Base-by-base conservation (phyloP, 2,329 filamentous ascomycete species). In the Pseudogymnoascus sp. region DNA sequence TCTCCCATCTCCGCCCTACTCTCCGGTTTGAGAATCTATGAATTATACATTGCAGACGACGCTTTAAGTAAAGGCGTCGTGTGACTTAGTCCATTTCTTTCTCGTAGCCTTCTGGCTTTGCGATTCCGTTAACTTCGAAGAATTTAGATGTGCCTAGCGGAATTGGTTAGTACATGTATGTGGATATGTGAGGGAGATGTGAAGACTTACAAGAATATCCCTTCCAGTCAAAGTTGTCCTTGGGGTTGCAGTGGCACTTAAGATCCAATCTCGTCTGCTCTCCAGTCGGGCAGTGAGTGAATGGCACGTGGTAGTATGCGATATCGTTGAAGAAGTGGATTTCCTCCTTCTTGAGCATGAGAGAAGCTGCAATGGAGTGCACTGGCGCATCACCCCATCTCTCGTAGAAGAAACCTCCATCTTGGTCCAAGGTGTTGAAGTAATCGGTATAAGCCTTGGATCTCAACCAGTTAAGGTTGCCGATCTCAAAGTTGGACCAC, bases 311-410 rank as follows among this genome's bases (percentile, higher is more conserved):
- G 78, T 92, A 97, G 79, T 99, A 99, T 65, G 91, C 93, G 72
- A 99, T 99, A 73, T 99, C 93, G 77, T 99, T 91, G 82, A 98
- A 99, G 81, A 99, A 99, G 77, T 99, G 95, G 67, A 99, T 87
- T 76, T 99, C 88, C 61, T 95, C 90, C 80, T 96, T 97, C 77
- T 90, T 88, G 68, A 99, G 82, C 77, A 98, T 84, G 43, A 99
- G 80, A 66, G 84, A 84, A 2, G 95, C 95, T 13, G 91, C 95
- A 70, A 99, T 97, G n/a, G 93, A 97, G 79, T 99, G 95, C 5
- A 99, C 92, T 0, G 95, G 95, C 5, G 95, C 95, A 77, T 99
- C 93, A 66, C 93, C 93, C 93, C 93, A 99, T 71, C 93, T 89
- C 79, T 99, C 95, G 77, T 98, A 98, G 82, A 97, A 98, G 84